Conservation (phyloP, 2,329 filamentous ascomycete species). For the Claviceps arundinis region DNA sequence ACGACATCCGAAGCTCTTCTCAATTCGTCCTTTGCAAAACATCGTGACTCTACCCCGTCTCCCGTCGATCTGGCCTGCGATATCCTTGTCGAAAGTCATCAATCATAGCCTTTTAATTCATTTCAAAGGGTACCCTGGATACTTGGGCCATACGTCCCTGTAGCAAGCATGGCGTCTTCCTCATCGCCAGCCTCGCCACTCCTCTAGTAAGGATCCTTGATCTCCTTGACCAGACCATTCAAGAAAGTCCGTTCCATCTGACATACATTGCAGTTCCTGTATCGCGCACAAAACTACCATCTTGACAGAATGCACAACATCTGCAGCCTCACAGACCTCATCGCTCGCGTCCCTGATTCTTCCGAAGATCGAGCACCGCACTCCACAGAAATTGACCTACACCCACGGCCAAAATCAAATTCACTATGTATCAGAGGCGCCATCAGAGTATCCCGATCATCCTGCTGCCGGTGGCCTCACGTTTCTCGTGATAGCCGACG, state of each 20-base stretch:
- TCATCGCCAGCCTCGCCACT: slow-evolving; percentile 54
- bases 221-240: background rate
- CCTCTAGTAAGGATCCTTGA: slow-evolving; percentile 45
- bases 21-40: background rate
- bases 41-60: background rate
- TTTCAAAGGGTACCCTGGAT: background rate
- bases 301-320: slow-evolving; percentile 81
- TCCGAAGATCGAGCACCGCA: slow-evolving; percentile 76
- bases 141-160: background rate
- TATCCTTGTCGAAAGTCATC: background rate
- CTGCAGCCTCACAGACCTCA: slow-evolving; percentile 68
- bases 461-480: slow-evolving; percentile 68
- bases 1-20: background rate
- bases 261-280: slow-evolving; percentile 46
- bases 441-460: slow-evolving; percentile 46
- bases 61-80: background rate
- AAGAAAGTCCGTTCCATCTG: background rate
- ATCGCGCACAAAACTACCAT: slow-evolving; percentile 91
- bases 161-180: slow-evolving; percentile 53
- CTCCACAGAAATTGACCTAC: slow-evolving; percentile 82
- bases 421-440: slow-evolving; percentile 84
- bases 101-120: background rate
- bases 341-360: slow-evolving; percentile 88
- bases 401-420: slow-evolving; percentile 86
- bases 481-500: slow-evolving; percentile 79